These are phyloP conservation scores for Aureobasidium lini DNA, from an alignment of 2,329 filamentous ascomycete genomes.

Conservation along the genomic window DNA sequence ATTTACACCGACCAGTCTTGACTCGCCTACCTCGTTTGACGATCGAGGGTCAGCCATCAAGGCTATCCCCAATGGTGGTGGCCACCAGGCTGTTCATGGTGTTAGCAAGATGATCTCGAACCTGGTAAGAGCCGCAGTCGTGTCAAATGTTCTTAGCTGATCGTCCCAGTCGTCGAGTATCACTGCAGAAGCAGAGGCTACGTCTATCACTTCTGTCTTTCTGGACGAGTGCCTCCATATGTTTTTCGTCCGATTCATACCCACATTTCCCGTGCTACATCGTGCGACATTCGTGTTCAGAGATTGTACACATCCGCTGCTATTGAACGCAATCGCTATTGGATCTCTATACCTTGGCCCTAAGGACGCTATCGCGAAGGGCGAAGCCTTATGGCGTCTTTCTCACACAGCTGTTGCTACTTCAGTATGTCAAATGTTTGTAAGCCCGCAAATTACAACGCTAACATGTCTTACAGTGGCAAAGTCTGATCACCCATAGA, in stretches of 20 bases:
- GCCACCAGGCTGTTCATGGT: conserved; percentile 38
- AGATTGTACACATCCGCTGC: conserved; percentile 36
- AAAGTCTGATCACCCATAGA: conserved; percentile 36
- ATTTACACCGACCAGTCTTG: conserved; percentile 29
- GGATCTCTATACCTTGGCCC: conserved; percentile 40
- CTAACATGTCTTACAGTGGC: conserved; percentile 25
- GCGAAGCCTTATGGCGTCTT: conserved; percentile 38
- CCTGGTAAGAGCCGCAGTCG: conserved; percentile 27
- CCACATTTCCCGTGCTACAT: conserved; percentile 40
- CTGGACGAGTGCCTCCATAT: conserved; percentile 41
- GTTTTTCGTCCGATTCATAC: conserved; percentile 41
- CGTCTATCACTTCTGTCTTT: conserved; percentile 38
- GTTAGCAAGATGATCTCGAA: conserved; percentile 38
- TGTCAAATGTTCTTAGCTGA: background rate
- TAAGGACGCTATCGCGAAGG: conserved; percentile 37
- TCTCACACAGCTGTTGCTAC: conserved; percentile 40
- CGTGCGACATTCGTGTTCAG: conserved; percentile 38
- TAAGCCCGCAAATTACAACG: background rate
- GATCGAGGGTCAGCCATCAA: conserved; percentile 31
- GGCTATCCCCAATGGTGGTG: conserved; percentile 34
- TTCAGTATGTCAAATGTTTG: conserved; percentile 20
- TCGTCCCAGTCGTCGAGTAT: conserved; percentile 33
- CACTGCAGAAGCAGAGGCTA: conserved; percentile 38
- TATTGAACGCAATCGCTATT: conserved; percentile 40
- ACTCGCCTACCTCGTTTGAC: conserved; percentile 23